Base-by-base conservation (phyloP, 495 filamentous ascomycete species). In the Penicillium robsamsonii region DNA sequence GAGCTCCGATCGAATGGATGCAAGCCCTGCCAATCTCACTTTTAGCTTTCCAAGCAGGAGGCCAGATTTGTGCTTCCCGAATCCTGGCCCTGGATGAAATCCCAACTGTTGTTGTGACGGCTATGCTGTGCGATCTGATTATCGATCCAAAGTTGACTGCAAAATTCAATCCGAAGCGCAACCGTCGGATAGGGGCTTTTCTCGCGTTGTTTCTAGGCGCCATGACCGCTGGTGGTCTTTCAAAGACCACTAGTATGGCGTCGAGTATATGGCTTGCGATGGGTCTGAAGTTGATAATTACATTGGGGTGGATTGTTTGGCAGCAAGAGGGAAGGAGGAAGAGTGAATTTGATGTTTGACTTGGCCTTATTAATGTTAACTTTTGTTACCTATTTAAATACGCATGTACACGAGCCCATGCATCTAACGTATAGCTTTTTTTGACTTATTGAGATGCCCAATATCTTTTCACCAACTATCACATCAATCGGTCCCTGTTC, bases 101-200 rank as follows among this genome's bases (percentile, higher is more conserved):
- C 22, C 87, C 87, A 1, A 87, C 85, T 1, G 85, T 85, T 12
- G 87, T 90, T 3, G 69, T 89, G 50, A 90, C 87, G 0, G 84
- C 78, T 27, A 70, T 88, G 40, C 76, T 89, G 37, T 86, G 83
- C 60, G 87, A 89, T 57, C 61, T 90, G 1, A 56, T 76, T 4
- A 59, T 72, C 2, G 73, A 76, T 50, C 58, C 65, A 15, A 67
- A 71, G 1, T 46, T 75, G 4, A 66, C 51, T 17, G 44, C 57
- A 0, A 53, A 54, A 22, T 53, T 48, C 2, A 75, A 75, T 35
- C 62, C 61, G 0, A 70, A 66, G 44, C 62, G 72, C 3, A 74
- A 76, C 42, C 62, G 72, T 8, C 56, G 72, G 4, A 53, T 70
- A 6, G 74, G 59, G 0, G 64, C 66, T 2, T 74, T 76, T 25